These are phyloP conservation scores for Phytophthora fragariaefolia DNA, from an alignment of 352 stramenopile genomes.

Conservation along the genomic window DNA sequence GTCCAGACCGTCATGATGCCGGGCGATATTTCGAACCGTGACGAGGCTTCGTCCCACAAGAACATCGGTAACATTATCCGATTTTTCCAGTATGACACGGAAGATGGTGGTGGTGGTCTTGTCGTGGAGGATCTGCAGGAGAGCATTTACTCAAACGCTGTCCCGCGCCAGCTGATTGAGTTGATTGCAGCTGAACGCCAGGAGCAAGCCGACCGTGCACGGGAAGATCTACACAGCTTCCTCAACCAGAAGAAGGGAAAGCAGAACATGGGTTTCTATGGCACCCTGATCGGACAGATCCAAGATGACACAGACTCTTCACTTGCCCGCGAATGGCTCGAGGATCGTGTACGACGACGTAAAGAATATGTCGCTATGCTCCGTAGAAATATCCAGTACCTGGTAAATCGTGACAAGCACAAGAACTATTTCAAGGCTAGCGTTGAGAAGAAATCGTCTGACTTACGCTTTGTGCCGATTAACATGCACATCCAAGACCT, in stretches of 20 bases:
- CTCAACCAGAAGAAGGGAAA: constrained; percentile 90
- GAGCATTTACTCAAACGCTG: constrained; percentile 77
- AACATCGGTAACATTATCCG: constrained; percentile 91
- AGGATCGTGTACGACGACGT: constrained; percentile 75
- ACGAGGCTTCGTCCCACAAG: constrained; percentile 80
- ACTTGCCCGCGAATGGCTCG: constrained; percentile 79
- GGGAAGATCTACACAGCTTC: constrained; percentile 80
- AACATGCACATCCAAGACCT: constrained; percentile 90
- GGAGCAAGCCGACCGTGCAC: constrained; percentile 80
- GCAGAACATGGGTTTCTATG: constrained; percentile 84
- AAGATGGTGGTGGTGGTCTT: constrained; percentile 77
- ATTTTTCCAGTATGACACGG: constrained; percentile 90
- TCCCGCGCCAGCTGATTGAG: constrained; percentile 84
- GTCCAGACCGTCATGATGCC: constrained; percentile 91
- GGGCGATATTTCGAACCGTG: constrained; percentile 70
- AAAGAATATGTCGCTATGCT: constrained; percentile 87
- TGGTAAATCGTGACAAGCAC: constrained; percentile 89
- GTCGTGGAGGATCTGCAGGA: constrained; percentile 89
- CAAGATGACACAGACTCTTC: constrained; percentile 86
- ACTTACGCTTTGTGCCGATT: constrained; percentile 87
- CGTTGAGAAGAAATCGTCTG: constrained; percentile 84
- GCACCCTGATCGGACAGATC: constrained; percentile 87
- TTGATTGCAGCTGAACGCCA: constrained; percentile 79
- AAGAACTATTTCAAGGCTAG: constrained; percentile 91
- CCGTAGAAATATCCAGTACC: constrained; percentile 85